Evolutionary conservation across 345 rosid species (phyloP).

Genomic region (Lagerstroemia speciosa): DNA sequence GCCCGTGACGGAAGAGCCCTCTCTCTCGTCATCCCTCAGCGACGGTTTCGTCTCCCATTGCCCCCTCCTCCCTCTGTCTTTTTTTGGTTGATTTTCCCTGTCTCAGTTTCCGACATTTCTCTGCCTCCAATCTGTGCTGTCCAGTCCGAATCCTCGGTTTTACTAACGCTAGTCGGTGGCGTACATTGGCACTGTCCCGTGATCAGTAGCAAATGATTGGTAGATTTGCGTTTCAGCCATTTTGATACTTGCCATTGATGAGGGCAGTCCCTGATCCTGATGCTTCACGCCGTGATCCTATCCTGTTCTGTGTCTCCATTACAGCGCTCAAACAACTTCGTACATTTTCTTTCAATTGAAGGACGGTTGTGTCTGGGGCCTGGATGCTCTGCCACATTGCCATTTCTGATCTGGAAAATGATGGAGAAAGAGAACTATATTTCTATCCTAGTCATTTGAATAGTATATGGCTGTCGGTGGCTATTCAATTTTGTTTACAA

Average conservation of each 20-base stretch:
- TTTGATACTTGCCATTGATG: not conserved
- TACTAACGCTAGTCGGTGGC: not conserved
- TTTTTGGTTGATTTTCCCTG: not conserved
- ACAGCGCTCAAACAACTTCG: not conserved
- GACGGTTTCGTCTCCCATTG: conserved; percentile 34
- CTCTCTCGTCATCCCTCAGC: conserved; percentile 52
- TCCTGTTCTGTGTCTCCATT: not conserved
- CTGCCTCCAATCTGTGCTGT: not conserved
- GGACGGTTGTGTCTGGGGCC: not conserved
- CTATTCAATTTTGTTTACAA: not conserved
- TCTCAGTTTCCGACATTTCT: not conserved
- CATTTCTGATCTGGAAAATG: too few relatives aligned
- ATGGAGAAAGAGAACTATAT: not conserved
- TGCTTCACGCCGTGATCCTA: not conserved
- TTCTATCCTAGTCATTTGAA: not conserved
- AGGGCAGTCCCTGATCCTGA: not conserved
- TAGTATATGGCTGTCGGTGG: not conserved
- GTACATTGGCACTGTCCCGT: too few relatives aligned
- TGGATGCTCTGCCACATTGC: not conserved
- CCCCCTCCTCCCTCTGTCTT: conserved; percentile 1
- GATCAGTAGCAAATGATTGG: not conserved
- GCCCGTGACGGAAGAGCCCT: conserved; percentile 36
- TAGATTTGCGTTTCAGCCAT: not conserved
- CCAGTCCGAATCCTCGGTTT: not conserved
- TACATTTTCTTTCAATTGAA: not conserved